Base-by-base conservation (phyloP, 176 grass and related monocot genomes). In the Oryza glumipatula region DNA sequence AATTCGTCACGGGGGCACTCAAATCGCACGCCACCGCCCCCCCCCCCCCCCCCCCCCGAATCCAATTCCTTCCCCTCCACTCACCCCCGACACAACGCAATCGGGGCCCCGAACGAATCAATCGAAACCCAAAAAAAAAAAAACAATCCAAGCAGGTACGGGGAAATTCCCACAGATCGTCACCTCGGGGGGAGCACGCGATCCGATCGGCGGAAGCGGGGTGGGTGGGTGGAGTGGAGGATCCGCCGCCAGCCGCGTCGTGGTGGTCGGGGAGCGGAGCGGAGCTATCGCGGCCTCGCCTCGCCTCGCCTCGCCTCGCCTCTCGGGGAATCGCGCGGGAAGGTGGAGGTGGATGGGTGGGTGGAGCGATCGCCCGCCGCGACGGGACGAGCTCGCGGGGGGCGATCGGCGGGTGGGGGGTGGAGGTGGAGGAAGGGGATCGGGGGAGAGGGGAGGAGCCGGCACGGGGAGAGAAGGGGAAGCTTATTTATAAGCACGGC, bases 281-380 rank as follows among this genome's bases (percentile, higher is more conserved):
- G 7, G 43, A 44, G 43, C 43, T 61, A 22, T 9, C 75, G 70
- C 77, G 30, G 30, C 30, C 30, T 32, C 30, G 52, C 5, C 47
- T 32, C 30, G 30, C 30, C 30, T 32, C 30, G 52, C 5, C 47
- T 32, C 30, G 52, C 5, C 47, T 49, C 47, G 47, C 47, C 52
- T 56, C 74, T 80, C 68, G 19, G 61, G 61, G 84, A 83, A 87
- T 87, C 88, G 80, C 88, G 80, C 68, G 83, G 51, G 13, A 9
- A 41, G 72, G 58, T 41, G 39, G 39, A 41, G 38, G 38, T 39
- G 38, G 38, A 39, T 39, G 88, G 82, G 26, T 36, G 35, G 88
- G 41, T 65, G 84, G 84, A 77, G 47, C 84, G 88, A 90, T 90
- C 88, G 88, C 88, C 84, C 84, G 63, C 88, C 83, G 84, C 84